A percentile compares a stretch with the other conserved stretches of the same genome.
Conservation (phyloP, 129 eudicot species). For the Ambrosia trifida region DNA sequence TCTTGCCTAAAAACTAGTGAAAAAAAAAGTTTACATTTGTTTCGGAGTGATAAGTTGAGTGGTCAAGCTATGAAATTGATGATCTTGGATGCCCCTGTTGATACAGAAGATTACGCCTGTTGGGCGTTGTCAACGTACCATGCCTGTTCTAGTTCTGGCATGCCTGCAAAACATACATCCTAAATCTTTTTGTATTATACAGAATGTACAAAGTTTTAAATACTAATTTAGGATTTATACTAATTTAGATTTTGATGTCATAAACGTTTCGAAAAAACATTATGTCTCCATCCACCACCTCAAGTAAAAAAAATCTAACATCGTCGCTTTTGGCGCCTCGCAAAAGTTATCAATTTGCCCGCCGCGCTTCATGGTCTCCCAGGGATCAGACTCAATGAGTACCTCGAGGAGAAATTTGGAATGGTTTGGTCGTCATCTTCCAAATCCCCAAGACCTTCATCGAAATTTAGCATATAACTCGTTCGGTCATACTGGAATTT, state of each 20-base stretch:
- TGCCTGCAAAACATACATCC: not conserved
- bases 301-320: slow-evolving; percentile 1
- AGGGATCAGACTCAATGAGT: slow-evolving; percentile 32
- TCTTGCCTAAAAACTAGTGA: too few species aligned
- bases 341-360: slow-evolving; percentile 10
- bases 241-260: too few species aligned
- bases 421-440: slow-evolving; percentile 30
- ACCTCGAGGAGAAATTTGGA: slow-evolving; percentile 42
- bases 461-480: slow-evolving; percentile 51
- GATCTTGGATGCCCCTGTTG: not conserved
- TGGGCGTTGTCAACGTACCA: not conserved
- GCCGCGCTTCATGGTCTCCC: slow-evolving; percentile 29
- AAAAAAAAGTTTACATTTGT: too few species aligned
- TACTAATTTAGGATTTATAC: too few species aligned
- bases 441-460: slow-evolving; percentile 37
- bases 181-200: not conserved
- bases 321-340: slow-evolving; percentile 7
- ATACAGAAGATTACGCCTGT: too few species aligned
- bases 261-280: not conserved
- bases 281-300: not conserved
- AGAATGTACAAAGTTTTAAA: not conserved
- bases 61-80: not conserved
- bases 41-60: not conserved
- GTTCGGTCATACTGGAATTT: slow-evolving; percentile 49
- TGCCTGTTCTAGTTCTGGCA: not conserved